Base-by-base conservation (phyloP, 1,139 yeast species). In the Chernovozyma sophiae-reginae region DNA sequence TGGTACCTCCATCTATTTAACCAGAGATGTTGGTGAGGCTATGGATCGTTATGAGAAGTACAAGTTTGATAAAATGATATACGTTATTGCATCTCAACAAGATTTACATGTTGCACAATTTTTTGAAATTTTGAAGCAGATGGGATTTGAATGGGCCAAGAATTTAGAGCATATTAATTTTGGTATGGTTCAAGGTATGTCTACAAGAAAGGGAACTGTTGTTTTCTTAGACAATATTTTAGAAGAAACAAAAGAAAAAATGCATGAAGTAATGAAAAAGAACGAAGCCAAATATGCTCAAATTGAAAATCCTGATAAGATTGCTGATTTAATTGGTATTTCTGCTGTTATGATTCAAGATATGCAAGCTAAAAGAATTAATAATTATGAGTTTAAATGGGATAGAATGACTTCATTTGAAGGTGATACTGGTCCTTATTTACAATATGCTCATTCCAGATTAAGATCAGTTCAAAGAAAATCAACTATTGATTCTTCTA, bases 361-460 rank as follows among this genome's bases (percentile, higher is more conserved):
- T 65, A 89, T 92, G 97, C 95, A 87, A 68, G 84, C 96, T 44
- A 94, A 94, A 73, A 85, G 98, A 67, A 79, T 90, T 64, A 89
- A 92, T 72, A 90, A 92, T 68, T 94, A 94, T 68, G 89, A 83
- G 53, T 94, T 94, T 68, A 86, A 89, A 65, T 92, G 98, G 99
- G 90, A 86, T 55, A 86, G 99, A 72, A 92, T 92, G 97, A 76
- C 86, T 35, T 87, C 97, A 5, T 90, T 94, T 51, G 99, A 92
- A 73, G 99, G 99, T 65, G 99, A 92, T 65, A 92, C 99, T 43
- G 99, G 99, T 58, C 98, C 99, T 44, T 92, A 94, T 69, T 77
- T 92, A 62, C 98, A 92, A 68, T 92, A 92, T 58, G 98, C 99
- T 34, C 99, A 92, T 67, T 89, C 98, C 30, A 86, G 99, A 66